Evolutionary conservation across 768 basidiomycete genomes (phyloP), one percentile per base, ranked within the genome.

Genomic region (Phaffia tasmanica): DNA sequence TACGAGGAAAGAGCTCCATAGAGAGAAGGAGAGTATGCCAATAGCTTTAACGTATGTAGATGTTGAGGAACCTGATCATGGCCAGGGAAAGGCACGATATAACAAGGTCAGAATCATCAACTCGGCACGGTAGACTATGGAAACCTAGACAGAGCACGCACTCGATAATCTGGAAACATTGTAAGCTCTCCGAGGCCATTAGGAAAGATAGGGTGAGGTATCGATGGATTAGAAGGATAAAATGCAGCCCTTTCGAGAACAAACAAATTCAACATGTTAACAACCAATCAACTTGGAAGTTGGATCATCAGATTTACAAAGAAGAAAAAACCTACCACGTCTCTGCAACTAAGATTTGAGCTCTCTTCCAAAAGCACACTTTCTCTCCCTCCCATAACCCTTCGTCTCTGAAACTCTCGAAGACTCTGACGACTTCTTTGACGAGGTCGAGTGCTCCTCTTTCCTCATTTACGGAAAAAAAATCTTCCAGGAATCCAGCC

Each of bases 321-420:
- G 32, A 55, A 19, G 9, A 14, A 51, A 14, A 23, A 19, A 32
- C 62, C n/a, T 61, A 75, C 74, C 89, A 92, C 0, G 84, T 85
- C 74, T 94, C 90, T 0, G 90, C 90, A 42, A 92, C 86, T 49
- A 93, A 81, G 65, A 94, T 94, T 70, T 94, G 90, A 1, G 89
- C 85, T 46, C 90, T 84, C 74, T 94, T 94, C 87, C 89, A 91
- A 64, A 93, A 80, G 75, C 77, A 84, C 9, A 92, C 88, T 81
- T 80, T 83, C 27, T 78, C 79, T 30, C 83, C 85, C 50, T 84
- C 78, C 69, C 81, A 81, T 18, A 57, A 51, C 35, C 75, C 75
- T 6, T 79, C 85, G 72, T 92, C 89, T 49, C 85, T 81, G 77
- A 88, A 91, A 1, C 82, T 81, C 2, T 87, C 86, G 73, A 91